Conservation (phyloP, 768 basidiomycete genomes). For the Pleurotus sapidus region DNA sequence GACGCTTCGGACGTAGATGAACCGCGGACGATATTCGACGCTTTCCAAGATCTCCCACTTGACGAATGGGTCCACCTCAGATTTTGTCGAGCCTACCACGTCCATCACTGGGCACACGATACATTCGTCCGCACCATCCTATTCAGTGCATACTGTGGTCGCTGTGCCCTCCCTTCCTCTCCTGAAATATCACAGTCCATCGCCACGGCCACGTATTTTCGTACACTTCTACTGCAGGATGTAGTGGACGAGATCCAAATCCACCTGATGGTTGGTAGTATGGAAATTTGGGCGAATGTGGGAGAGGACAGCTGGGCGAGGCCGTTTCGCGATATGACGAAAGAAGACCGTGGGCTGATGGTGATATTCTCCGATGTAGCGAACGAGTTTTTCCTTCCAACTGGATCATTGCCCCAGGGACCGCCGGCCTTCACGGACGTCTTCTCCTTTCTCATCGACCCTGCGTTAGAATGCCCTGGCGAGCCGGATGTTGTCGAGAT, state of each 20-base stretch:
- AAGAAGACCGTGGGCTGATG: constrained; percentile 10
- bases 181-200: constrained; percentile 3
- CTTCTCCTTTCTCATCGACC: neutral
- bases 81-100: constrained; percentile 13
- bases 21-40: constrained; percentile 9
- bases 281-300: neutral
- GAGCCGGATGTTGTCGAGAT: neutral
- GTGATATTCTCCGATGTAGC: constrained; percentile 7
- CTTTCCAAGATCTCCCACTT: constrained; percentile 10
- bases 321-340: constrained; percentile 9
- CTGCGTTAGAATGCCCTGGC: neutral
- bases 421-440: neutral
- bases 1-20: neutral
- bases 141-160: constrained; percentile 13
- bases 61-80: constrained; percentile 16
- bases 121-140: constrained; percentile 13
- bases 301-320: constrained; percentile 8
- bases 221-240: neutral
- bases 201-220: neutral
- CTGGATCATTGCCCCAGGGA: neutral
- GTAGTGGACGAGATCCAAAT: neutral
- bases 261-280: neutral
- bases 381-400: constrained; percentile 6
- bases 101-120: constrained; percentile 16
- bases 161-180: constrained; percentile 7